A percentile compares a stretch with the other conserved stretches of the same genome.
Conservation (phyloP, 2,329 filamentous ascomycete species). For the Ceratocystis smalleyi region DNA sequence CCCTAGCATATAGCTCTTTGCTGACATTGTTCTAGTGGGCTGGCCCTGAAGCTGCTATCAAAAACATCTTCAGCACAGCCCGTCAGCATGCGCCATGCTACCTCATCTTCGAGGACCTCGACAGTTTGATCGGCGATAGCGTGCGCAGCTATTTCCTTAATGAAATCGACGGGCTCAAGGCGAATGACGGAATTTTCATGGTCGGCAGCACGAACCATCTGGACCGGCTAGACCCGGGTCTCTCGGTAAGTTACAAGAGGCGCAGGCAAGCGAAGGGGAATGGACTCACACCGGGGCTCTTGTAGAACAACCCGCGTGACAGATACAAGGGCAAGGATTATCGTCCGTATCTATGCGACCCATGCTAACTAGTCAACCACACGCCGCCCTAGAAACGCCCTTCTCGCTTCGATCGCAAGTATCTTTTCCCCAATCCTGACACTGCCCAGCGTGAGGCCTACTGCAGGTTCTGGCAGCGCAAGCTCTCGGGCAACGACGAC, state of each 20-base stretch:
- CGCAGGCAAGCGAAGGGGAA: neutral
- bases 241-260: slow-evolving; percentile 29
- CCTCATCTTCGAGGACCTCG: slow-evolving; percentile 57
- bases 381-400: slow-evolving; percentile 37
- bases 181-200: slow-evolving; percentile 57
- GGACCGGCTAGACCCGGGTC: slow-evolving; percentile 50
- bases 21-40: slow-evolving; percentile 25
- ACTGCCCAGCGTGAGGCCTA: slow-evolving; percentile 41
- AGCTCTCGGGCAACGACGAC: slow-evolving; percentile 35
- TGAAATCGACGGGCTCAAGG: slow-evolving; percentile 53
- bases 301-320: neutral
- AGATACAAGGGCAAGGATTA: neutral
- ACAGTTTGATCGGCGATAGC: slow-evolving; percentile 44
- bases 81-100: slow-evolving; percentile 50
- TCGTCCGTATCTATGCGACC: neutral
- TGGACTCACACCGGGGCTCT: neutral
- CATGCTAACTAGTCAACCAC: neutral
- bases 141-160: slow-evolving; percentile 57
- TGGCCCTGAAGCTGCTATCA: slow-evolving; percentile 42
- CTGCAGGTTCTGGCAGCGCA: slow-evolving; percentile 46
- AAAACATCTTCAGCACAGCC: slow-evolving; percentile 41
- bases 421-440: slow-evolving; percentile 44
- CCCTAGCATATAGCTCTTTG: slow-evolving; percentile 19
- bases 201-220: slow-evolving; percentile 51
- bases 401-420: slow-evolving; percentile 51